These are phyloP conservation scores for Panellus pusillus DNA, from an alignment of 768 basidiomycete genomes.

Conservation along the genomic window DNA sequence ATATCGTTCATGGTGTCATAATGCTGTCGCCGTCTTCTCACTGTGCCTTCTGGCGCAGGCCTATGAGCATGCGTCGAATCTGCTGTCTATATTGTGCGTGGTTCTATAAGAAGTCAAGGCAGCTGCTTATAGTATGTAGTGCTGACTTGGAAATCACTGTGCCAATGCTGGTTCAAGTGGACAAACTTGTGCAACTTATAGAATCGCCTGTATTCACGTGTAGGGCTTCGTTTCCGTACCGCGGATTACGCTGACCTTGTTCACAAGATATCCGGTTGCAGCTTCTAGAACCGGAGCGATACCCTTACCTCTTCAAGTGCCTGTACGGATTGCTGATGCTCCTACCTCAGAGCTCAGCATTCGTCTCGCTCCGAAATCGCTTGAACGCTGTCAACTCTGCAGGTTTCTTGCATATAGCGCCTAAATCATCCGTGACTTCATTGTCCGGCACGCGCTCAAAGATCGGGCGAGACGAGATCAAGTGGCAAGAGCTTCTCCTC, in stretches of 20 bases:
- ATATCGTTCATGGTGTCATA: slow-evolving; percentile 98
- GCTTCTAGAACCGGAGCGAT: slow-evolving; percentile 93
- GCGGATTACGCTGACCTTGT: not conserved
- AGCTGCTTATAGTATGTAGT: slow-evolving; percentile 39
- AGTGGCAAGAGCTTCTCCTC: slow-evolving; percentile 91
- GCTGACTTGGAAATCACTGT: slow-evolving; percentile 98
- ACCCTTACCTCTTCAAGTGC: slow-evolving; percentile 96
- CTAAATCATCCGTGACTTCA: slow-evolving; percentile 55
- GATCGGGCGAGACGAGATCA: slow-evolving; percentile 83
- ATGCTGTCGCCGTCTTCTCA: slow-evolving; percentile 94
- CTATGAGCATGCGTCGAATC: slow-evolving; percentile 97
- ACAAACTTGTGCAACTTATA: slow-evolving; percentile 96
- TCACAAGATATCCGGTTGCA: slow-evolving; percentile 79
- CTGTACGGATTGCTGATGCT: slow-evolving; percentile 97
- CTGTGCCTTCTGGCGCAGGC: slow-evolving; percentile 96
- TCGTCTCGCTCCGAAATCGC: slow-evolving; percentile 90
- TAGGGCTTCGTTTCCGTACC: slow-evolving; percentile 34
- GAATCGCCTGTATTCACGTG: slow-evolving; percentile 99
- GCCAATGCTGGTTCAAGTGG: slow-evolving; percentile 90
- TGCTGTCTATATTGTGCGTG: slow-evolving; percentile 88
- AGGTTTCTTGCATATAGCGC: slow-evolving; percentile 88
- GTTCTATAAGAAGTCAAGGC: not conserved
- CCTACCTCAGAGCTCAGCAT: slow-evolving; percentile 94
- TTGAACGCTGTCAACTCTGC: slow-evolving; percentile 94
- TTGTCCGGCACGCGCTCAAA: slow-evolving; percentile 66